Conservation (phyloP, 352 stramenopile genomes). For the Thraustotheca clavata region DNA sequence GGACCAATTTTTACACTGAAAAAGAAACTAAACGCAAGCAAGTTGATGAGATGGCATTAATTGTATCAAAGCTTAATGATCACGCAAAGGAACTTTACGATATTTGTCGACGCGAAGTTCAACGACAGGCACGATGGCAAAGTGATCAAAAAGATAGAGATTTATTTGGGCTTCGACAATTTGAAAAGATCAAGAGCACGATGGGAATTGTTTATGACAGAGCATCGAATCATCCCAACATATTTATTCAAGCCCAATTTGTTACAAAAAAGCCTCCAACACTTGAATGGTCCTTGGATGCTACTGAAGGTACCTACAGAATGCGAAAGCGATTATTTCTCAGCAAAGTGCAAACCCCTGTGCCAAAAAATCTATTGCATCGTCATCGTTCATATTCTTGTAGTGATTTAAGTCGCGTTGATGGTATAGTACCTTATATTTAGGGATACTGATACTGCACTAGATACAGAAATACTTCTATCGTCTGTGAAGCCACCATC, state of each 20-base stretch:
- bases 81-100: neutral
- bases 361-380: neutral
- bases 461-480: neutral
- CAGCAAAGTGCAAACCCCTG: neutral
- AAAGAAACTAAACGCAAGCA: neutral
- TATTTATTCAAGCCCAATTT: slow-evolving; percentile 7
- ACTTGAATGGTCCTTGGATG: slow-evolving; percentile 37
- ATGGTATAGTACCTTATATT: neutral
- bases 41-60: neutral
- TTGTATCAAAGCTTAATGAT: neutral
- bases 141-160: neutral
- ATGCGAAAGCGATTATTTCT: slow-evolving; percentile 50
- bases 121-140: neutral
- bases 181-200: neutral
- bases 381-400: neutral
- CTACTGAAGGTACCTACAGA: slow-evolving; percentile 52
- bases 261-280: neutral
- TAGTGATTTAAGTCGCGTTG: neutral
- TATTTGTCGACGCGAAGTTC: neutral
- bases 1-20: slow-evolving; percentile 20
- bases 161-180: neutral
- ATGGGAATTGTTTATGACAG: neutral
- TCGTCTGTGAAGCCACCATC: neutral
- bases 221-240: neutral
- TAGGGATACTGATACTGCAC: neutral